Evolutionary conservation across 495 filamentous ascomycete species (phyloP).

Genomic region (Aspergillus incahuasiensis): DNA sequence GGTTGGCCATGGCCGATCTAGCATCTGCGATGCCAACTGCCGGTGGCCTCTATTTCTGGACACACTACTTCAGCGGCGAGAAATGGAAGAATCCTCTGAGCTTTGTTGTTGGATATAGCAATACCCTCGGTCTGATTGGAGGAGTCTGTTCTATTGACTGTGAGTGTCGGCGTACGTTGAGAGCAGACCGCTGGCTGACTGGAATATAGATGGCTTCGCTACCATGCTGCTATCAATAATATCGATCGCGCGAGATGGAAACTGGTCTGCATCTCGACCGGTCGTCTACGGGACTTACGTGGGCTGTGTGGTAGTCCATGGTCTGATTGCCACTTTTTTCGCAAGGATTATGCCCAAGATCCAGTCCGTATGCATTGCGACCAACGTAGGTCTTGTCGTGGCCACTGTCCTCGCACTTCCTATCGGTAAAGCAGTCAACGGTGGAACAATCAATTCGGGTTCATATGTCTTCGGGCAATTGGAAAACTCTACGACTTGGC

Average conservation of each 20-base stretch:
- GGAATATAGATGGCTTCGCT: conserved; percentile 43
- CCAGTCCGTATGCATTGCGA: conserved; percentile 56
- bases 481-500: conserved; percentile 58
- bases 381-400: conserved; percentile 58
- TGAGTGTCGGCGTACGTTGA: conserved; percentile 9
- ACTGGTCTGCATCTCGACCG: conserved; percentile 56
- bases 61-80: conserved; percentile 58
- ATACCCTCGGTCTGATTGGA: conserved; percentile 60
- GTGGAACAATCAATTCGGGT: conserved; percentile 32
- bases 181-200: not conserved
- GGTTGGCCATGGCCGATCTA: conserved; percentile 64
- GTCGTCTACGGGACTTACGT: conserved; percentile 60
- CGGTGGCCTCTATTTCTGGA: conserved; percentile 69
- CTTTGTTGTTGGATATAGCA: conserved; percentile 68
- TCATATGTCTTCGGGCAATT: conserved; percentile 36
- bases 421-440: conserved; percentile 43
- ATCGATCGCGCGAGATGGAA: conserved; percentile 59
- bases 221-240: conserved; percentile 52
- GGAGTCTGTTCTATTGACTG: conserved; percentile 59
- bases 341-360: conserved; percentile 62
- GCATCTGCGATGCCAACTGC: conserved; percentile 66
- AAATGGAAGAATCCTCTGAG: conserved; percentile 58
- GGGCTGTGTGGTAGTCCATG: conserved; percentile 53
- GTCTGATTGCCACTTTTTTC: conserved; percentile 51
- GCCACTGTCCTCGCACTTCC: conserved; percentile 62